Evolutionary conservation across 2,329 filamentous ascomycete genomes (phyloP), one percentile per base, ranked within the genome.

Genomic region (Beauveria sp.): DNA sequence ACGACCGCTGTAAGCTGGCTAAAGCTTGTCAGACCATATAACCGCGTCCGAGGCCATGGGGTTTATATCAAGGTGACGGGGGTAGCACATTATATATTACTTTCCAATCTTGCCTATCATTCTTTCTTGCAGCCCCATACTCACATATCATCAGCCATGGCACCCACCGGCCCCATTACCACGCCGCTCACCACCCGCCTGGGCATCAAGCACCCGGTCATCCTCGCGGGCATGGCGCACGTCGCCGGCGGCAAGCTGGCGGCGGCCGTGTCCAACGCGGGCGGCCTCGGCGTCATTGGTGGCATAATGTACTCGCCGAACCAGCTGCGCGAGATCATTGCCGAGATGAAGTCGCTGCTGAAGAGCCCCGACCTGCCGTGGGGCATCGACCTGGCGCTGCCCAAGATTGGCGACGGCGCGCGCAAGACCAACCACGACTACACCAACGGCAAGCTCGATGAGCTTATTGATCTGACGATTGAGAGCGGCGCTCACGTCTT

Each of bases 361-460:
- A 69, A 69, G 5, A 78, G 81, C 56, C 86, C 88, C 0, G 80
- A 82, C 50, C 82, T 96, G 5, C 90, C 92, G 0, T 97, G 97
- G 72, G 93, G 92, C 66, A 85, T 97, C 37, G 93, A 97, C 73
- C 86, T 97, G 2, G 92, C 92, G 0, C 83, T 97, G 14, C 92
- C 93, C 1, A 92, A 97, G 76, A 80, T 97, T 60, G 93, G 93
- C 61, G 91, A 89, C 46, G 80, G 77, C 40, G 93, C 93, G 7
- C 85, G 93, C 65, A 89, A 90, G 73, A 97, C 93, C 3, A 97
- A 97, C 76, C 91, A 96, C 76, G 93, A 97, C 75, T 97, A 97
- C 79, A 97, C 93, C 1, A 83, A 89, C 66, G 93, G 93, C 47
- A 89, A 91, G 73, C 83, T 97, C 18, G 89, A 96, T 71, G 88